phyloP scores from a whole-genome alignment of 305 asterid species.

The Plantago lanceolata region DNA sequence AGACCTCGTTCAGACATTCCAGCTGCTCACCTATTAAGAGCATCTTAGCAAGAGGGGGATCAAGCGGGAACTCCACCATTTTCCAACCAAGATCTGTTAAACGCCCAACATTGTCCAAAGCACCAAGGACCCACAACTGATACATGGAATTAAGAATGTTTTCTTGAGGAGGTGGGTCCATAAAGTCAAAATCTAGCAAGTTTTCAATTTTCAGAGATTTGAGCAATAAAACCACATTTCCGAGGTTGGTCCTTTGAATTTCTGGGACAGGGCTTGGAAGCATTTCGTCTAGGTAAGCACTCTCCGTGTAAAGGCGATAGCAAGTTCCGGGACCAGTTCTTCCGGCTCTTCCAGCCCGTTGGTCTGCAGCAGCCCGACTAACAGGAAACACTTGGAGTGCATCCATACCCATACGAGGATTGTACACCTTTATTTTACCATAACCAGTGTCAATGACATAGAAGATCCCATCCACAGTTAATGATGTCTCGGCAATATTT shows the following conservation, averaged over 20 bases:
- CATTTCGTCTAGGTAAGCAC: constrained; percentile 81
- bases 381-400: constrained; percentile 96
- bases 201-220: constrained; percentile 81
- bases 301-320: constrained; percentile 85
- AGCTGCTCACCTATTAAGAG: constrained; percentile 80
- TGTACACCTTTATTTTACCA: constrained; percentile 84
- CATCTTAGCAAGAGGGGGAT: constrained; percentile 97
- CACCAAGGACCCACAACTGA: constrained; percentile 96
- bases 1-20: constrained; percentile 75
- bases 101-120: constrained; percentile 79
- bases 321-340: constrained; percentile 99
- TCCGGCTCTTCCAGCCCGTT: constrained; percentile 99
- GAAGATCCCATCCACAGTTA: constrained; percentile 88
- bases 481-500: constrained; percentile 91
- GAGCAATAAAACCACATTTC: constrained; percentile 84
- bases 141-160: constrained; percentile 93
- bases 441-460: constrained; percentile 95
- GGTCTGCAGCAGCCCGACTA: constrained; percentile 97
- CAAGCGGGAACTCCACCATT: constrained; percentile 96
- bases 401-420: constrained; percentile 99
- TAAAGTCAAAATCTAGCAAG: constrained; percentile 81
- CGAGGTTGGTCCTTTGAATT: constrained; percentile 91
- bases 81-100: constrained; percentile 88
- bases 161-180: constrained; percentile 99
- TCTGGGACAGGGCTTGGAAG: constrained; percentile 92